phyloP scores from a whole-genome alignment of 305 asterid species.

The Fraxinus floribunda region DNA sequence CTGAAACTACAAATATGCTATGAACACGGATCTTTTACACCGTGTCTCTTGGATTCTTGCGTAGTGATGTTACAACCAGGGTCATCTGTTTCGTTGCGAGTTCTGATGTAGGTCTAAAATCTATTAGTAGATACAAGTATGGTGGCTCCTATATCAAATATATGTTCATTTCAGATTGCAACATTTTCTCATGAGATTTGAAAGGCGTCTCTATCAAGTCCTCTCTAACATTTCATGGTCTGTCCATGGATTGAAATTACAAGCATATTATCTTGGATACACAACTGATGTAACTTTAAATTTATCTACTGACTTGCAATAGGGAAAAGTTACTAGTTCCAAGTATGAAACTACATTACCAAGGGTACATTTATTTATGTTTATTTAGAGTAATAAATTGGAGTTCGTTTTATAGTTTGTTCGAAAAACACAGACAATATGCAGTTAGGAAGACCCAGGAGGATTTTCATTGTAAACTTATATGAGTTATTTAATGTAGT shows the following conservation, averaged over 20 bases:
- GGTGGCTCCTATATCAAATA: neutral
- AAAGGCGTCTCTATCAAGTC: neutral
- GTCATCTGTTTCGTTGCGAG: neutral
- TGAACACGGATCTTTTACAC: neutral
- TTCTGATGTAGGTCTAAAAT: neutral
- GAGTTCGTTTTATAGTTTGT: neutral
- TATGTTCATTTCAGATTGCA: neutral
- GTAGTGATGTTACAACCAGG: neutral
- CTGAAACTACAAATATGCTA: neutral
- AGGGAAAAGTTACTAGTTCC: neutral
- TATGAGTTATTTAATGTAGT: neutral
- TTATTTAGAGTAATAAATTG: neutral
- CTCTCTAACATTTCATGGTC: neutral
- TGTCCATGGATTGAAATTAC: neutral
- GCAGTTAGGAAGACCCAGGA: neutral
- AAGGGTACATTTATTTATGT: neutral
- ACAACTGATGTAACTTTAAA: neutral
- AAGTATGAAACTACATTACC: neutral
- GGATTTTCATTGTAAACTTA: neutral
- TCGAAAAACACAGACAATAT: neutral
- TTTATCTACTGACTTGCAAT: neutral
- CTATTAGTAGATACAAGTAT: neutral
- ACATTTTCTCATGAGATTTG: neutral
- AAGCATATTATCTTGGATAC: neutral
- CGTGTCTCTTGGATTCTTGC: neutral